These are phyloP conservation scores for Populus davidiana DNA, from an alignment of 345 rosid genomes.

Conservation along the genomic window DNA sequence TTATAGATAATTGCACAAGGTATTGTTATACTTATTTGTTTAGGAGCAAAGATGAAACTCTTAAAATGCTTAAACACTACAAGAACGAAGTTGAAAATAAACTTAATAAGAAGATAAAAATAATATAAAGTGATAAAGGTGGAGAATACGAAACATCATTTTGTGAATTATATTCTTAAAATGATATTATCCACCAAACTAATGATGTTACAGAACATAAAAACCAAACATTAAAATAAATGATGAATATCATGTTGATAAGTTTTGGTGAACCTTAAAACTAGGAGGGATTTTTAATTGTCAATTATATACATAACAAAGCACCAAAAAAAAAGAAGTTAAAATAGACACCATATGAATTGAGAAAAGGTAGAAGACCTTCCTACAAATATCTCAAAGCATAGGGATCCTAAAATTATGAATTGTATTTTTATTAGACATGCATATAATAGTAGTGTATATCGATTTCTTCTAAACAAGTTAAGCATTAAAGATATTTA, in stretches of 20 bases:
- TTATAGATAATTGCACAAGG: background rate
- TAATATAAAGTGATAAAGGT: background rate
- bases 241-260: background rate
- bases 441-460: no score
- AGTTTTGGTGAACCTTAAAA: background rate
- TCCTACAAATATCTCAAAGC: background rate
- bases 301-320: background rate
- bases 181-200: background rate
- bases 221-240: no score
- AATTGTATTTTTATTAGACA: no score
- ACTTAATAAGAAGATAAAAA: background rate
- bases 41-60: background rate
- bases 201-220: background rate
- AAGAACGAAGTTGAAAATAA: background rate
- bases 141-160: background rate
- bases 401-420: background rate
- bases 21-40: background rate
- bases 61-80: no score
- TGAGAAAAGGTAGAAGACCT: background rate
- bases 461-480: background rate
- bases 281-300: background rate
- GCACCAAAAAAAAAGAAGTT: no score
- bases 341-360: no score
- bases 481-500: background rate
- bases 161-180: background rate